Evolutionary conservation across 2,329 filamentous ascomycete species (phyloP), one percentile per base, ranked within the genome.

Genomic region (Coniochaeta sp.): DNA sequence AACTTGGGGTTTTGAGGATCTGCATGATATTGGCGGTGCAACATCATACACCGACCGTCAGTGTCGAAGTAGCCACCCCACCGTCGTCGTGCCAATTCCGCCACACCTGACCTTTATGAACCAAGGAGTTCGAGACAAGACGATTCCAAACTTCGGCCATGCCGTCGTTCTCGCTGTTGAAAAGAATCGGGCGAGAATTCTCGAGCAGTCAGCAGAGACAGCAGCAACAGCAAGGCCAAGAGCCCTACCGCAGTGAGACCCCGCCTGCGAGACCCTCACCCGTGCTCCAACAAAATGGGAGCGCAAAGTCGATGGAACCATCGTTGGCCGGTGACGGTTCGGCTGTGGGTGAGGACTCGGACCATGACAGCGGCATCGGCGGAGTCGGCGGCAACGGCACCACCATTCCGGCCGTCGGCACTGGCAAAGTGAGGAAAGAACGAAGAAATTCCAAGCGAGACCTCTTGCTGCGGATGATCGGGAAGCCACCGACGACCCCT

Each of bases 81-180:
- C 6, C 16, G 8, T 28, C 9, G 22, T 12, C 24, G 6, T 50
- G 6, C 44, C 44, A 28, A 5, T 50, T 17, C 44, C 22, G 7
- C 24, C 47, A 31, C 47, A 7, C 22, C 47, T 52, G 8, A 31
- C 31, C 24, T 52, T 31, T 4, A 52, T 16, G 24, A 2, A 31
- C 22, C 47, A 14, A 6, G 17, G 31, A 22, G 19, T 24, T 6
- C 22, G n/a, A 24, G 43, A 22, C 22, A 16, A 36, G n/a, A 17
- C 17, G 17, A 28, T 17, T 36, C n/a, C 54, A 36, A 56, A 50
- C 50, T 57, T 58, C 34, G 60, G 59, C 57, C 60, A 74, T 74
- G 72, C 71, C 70, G 43, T 69, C 70, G 19, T 67, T 74, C 43
- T 69, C 70, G 28, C 65, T 70, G 8, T 64, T 71, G 59, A 70